Base-by-base conservation (phyloP, 495 filamentous ascomycete species). In the Haplographium delicatum region DNA sequence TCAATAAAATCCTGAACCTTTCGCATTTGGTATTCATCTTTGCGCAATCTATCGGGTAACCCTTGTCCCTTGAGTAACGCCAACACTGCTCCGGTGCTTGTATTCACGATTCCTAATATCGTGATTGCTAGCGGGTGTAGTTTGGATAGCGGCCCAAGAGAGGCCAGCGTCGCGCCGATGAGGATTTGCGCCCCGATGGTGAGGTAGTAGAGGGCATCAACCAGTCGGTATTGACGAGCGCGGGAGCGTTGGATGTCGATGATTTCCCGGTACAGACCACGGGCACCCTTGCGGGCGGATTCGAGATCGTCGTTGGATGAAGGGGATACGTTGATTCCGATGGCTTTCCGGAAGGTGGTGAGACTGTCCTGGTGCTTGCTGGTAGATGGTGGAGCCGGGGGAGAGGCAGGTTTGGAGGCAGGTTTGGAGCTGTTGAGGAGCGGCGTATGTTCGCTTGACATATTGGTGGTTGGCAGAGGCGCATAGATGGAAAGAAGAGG, bases 1-100 rank as follows among this genome's bases (percentile, higher is more conserved):
- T 65, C 58, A 38, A 68, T 68, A 41, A 51, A 63, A 22, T 64
- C 62, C 40, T 57, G 57, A 8, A 66, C 64, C 16, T 59, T 63
- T 8, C 46, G 24, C 44, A 65, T 49, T 33, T 62, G 60, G 26
- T 44, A 53, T 44, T 62, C 47, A 50, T 68, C 60, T 35, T 65
- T 63, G 22, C 59, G 42, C 3, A 63, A 49, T 38, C 63, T 57
- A 35, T 66, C 54, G 4, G 65, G 65, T 10, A 68, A 30, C 0
- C 65, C 65, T 41, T 64, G 60, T 2, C 63, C 63, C 48, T 66
- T 66, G 18, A 68, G 43, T 18, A 68, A 35, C 11, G 65, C 64
- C 2, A 68, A 44, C 1, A 63, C 8, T 5, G 62, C 65, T 4
- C 63, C 65, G 9, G 60, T 58, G 23, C 55, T 51, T 0, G 63